phyloP scores from a whole-genome alignment of 768 basidiomycete genomes.

The Suillus subluteus region DNA sequence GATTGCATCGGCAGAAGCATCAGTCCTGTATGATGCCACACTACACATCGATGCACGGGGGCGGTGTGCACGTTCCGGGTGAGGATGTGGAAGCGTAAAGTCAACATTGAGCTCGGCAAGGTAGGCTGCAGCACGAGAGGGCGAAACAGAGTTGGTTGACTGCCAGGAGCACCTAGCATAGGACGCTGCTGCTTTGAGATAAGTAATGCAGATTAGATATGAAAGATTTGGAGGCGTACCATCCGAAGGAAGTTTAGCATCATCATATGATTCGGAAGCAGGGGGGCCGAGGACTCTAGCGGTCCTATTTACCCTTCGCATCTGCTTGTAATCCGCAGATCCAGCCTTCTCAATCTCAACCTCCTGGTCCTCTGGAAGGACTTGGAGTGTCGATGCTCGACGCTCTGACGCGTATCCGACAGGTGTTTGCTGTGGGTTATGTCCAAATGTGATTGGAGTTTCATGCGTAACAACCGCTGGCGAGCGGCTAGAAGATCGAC shows the following conservation, averaged over 20 bases:
- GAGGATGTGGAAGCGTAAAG: slow-evolving; percentile 28
- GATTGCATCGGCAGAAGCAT: slow-evolving; percentile 60
- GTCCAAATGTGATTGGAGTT: slow-evolving; percentile 27
- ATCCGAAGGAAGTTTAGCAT: slow-evolving; percentile 11
- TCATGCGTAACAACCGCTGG: slow-evolving; percentile 32
- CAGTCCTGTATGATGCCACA: slow-evolving; percentile 59
- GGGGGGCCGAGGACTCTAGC: slow-evolving; percentile 24
- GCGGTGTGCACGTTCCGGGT: slow-evolving; percentile 19
- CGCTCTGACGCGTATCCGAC: slow-evolving; percentile 21
- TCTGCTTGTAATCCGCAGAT: slow-evolving; percentile 7
- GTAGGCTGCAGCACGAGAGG: slow-evolving; percentile 26
- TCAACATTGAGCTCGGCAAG: slow-evolving; percentile 36
- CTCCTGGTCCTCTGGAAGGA: slow-evolving; percentile 57
- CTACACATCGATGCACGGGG: slow-evolving; percentile 52
- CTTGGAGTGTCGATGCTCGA: slow-evolving; percentile 38
- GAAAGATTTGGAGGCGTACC: background rate
- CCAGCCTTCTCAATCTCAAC: slow-evolving; percentile 21
- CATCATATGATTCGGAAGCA: slow-evolving; percentile 11
- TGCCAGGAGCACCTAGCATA: slow-evolving; percentile 32
- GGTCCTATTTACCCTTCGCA: slow-evolving; percentile 25
- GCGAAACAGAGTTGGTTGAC: slow-evolving; percentile 35
- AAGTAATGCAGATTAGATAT: slow-evolving; percentile 5
- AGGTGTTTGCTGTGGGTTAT: slow-evolving; percentile 28
- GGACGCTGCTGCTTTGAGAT: slow-evolving; percentile 21
- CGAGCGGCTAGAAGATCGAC: slow-evolving; percentile 22